These are phyloP conservation scores for Dysphania ambrosioides DNA, from an alignment of 148 eudicot species.

Conservation along the genomic window DNA sequence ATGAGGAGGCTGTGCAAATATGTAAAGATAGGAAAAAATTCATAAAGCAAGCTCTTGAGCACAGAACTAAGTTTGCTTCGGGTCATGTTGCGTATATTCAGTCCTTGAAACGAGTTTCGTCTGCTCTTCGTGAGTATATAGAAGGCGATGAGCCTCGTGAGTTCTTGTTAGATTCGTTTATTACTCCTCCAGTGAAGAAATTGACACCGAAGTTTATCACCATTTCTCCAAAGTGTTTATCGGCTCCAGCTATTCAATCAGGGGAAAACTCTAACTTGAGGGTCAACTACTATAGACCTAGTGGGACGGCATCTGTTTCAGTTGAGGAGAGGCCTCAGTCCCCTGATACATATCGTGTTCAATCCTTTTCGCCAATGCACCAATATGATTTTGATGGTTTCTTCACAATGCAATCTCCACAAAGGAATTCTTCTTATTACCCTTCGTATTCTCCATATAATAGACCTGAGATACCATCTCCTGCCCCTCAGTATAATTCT, in stretches of 20 bases:
- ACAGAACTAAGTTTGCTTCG: slow-evolving; percentile 68
- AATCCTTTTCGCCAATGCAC: slow-evolving; percentile 59
- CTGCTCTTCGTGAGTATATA: slow-evolving; percentile 78
- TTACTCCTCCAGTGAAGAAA: slow-evolving; percentile 59
- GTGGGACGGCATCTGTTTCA: slow-evolving; percentile 67
- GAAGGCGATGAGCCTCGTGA: slow-evolving; percentile 88
- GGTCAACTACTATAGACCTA: slow-evolving; percentile 60
- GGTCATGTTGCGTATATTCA: slow-evolving; percentile 80
- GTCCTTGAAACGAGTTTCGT: slow-evolving; percentile 73
- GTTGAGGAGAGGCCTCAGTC: slow-evolving; percentile 76
- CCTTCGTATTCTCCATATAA: slow-evolving; percentile 49
- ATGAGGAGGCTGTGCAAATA: slow-evolving; percentile 87
- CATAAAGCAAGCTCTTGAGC: slow-evolving; percentile 90
- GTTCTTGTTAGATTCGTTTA: slow-evolving; percentile 58
- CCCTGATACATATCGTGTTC: slow-evolving; percentile 69
- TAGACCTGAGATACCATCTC: slow-evolving; percentile 55
- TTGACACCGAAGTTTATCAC: slow-evolving; percentile 54
- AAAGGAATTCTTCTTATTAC: slow-evolving; percentile 45
- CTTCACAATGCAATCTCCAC: slow-evolving; percentile 72
- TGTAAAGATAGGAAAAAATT: slow-evolving; percentile 86
- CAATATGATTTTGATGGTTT: slow-evolving; percentile 66
- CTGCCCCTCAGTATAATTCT: slow-evolving; percentile 72
- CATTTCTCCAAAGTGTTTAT: slow-evolving; percentile 67
- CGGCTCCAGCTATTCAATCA: slow-evolving; percentile 45
- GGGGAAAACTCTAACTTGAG: slow-evolving; percentile 48